Conservation (phyloP, 1,139 yeast genomes). For the Taphrina pruni region DNA sequence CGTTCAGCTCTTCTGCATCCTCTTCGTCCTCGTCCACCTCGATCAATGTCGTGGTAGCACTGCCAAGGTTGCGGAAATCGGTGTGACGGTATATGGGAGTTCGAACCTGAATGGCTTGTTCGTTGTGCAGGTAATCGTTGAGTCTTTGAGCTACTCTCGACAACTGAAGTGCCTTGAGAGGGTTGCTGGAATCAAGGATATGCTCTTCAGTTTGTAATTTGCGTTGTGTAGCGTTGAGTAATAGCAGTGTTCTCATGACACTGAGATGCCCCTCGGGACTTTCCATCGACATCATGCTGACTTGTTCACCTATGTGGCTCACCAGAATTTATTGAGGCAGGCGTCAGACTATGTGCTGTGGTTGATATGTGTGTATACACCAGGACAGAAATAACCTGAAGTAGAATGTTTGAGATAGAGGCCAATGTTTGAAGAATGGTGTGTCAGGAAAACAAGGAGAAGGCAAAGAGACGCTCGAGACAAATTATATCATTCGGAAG, state of each 20-base stretch:
- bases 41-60: not conserved
- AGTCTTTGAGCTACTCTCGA: constrained; percentile 19
- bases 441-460: constrained; percentile 5
- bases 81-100: constrained; percentile 4
- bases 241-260: constrained; percentile 30
- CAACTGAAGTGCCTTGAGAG: constrained; percentile 31
- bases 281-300: not conserved
- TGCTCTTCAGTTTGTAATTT: constrained; percentile 29
- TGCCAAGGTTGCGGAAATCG: constrained; percentile 7
- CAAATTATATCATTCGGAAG: constrained; percentile 17
- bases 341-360: no score
- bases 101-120: constrained; percentile 6
- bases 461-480: not conserved
- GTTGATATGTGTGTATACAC: no score
- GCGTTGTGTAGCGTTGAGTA: constrained; percentile 30
- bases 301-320: not conserved
- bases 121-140: constrained; percentile 27
- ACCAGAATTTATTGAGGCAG: no score
- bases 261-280: constrained; percentile 1
- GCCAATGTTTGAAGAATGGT: not conserved
- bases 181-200: constrained; percentile 33
- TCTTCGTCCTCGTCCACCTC: constrained; percentile 11
- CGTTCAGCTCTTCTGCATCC: not conserved
- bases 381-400: no score
- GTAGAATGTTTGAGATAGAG: not conserved